Percentiles rank a stretch among this genome's conserved stretches.
These are phyloP conservation scores for Picochlorum sp. DNA, from an alignment of 139 green algal species.

Conservation along the genomic window DNA sequence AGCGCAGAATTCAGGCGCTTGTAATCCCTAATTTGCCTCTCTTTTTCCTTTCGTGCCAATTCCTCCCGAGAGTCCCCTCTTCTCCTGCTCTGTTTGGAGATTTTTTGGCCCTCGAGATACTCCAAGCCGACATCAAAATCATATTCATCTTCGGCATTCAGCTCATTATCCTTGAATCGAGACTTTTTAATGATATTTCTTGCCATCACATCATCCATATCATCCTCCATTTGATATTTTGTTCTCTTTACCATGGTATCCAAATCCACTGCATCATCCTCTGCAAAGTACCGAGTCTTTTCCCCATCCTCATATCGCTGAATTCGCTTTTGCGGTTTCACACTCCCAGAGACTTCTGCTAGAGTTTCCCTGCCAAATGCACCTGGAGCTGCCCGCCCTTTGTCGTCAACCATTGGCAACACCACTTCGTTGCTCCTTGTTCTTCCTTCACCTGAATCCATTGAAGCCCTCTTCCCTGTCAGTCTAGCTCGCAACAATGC, in stretches of 20 bases:
- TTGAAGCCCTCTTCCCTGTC: constrained; percentile 17
- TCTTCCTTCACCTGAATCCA: background rate
- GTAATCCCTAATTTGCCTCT: constrained; percentile 23
- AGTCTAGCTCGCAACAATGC: constrained; percentile 44
- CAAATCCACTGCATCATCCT: constrained; percentile 70
- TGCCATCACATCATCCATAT: constrained; percentile 66
- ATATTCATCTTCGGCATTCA: constrained; percentile 83
- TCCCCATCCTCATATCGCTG: constrained; percentile 58
- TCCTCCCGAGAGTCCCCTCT: background rate
- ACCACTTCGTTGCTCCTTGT: constrained; percentile 20
- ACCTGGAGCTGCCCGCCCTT: constrained; percentile 55
- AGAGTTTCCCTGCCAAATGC: constrained; percentile 66
- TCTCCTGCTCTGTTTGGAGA: constrained; percentile 4
- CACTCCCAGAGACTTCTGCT: background rate
- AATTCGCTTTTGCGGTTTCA: constrained; percentile 9
- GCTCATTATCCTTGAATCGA: constrained; percentile 15
- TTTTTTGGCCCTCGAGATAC: constrained; percentile 24
- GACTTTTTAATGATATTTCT: constrained; percentile 48
- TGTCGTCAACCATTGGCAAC: constrained; percentile 59
- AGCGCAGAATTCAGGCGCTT: constrained; percentile 2
- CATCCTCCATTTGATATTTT: constrained; percentile 34
- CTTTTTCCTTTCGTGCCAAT: constrained; percentile 28
- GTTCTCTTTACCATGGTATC: constrained; percentile 63
- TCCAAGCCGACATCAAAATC: constrained; percentile 84
- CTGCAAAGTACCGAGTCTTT: constrained; percentile 64